Conservation (phyloP, 345 rosid species). For the Hypericum perforatum region DNA sequence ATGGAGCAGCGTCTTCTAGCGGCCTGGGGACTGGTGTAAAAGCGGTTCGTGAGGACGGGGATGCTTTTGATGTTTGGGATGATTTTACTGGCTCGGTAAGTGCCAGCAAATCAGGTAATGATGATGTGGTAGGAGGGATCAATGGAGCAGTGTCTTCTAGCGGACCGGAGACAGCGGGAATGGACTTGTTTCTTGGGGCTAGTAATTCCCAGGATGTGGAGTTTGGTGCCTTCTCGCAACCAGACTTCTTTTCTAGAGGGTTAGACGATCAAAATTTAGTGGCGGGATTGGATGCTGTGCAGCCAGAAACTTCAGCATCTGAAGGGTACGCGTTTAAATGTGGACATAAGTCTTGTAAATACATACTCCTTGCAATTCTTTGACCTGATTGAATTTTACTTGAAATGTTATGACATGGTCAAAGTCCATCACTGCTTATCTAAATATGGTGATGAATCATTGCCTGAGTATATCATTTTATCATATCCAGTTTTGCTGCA, state of each 20-base stretch:
- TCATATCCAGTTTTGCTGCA: too few relatives aligned
- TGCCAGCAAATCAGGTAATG: slow-evolving; percentile 10
- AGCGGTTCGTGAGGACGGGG: slow-evolving; percentile 1
- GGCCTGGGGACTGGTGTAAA: slow-evolving; percentile 19
- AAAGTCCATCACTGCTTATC: too few relatives aligned
- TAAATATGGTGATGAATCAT: too few relatives aligned
- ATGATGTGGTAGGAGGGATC: slow-evolving; percentile 20
- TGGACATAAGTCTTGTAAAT: not conserved
- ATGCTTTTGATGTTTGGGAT: too few relatives aligned
- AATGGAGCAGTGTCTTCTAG: slow-evolving; percentile 16
- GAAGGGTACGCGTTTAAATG: slow-evolving; percentile 30
- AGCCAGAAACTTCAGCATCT: slow-evolving; percentile 30
- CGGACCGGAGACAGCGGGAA: slow-evolving; percentile 22
- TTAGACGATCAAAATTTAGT: slow-evolving; percentile 23
- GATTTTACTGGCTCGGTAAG: slow-evolving; percentile 3
- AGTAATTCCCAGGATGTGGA: slow-evolving; percentile 22
- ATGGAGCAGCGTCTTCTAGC: too few relatives aligned
- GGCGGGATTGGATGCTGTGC: slow-evolving; percentile 12
- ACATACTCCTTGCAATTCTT: not conserved
- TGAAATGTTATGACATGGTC: not conserved
- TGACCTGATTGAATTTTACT: not conserved
- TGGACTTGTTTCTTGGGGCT: slow-evolving; percentile 23
- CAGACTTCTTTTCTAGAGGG: slow-evolving; percentile 32
- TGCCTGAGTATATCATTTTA: too few relatives aligned
- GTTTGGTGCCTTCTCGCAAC: slow-evolving; percentile 24